Evolutionary conservation across 495 filamentous ascomycete species (phyloP), one percentile per base, ranked within the genome.

Genomic region (Tricharina praecox): DNA sequence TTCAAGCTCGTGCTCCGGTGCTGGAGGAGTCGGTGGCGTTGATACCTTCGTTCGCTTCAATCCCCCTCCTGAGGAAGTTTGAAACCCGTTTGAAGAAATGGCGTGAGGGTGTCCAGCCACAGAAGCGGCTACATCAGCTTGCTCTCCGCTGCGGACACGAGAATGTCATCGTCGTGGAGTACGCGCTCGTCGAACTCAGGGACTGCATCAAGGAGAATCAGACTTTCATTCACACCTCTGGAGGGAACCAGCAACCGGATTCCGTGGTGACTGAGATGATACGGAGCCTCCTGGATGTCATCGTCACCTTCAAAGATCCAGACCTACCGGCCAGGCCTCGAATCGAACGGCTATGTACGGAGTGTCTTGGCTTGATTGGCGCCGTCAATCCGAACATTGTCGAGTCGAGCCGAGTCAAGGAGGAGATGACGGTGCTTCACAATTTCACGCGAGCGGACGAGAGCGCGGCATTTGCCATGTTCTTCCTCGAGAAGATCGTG

Each of bases 371-470:
- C 8, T 69, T 90, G 32, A 76, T 96, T 38, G 90, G 90, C 16
- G 93, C 85, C 54, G 65, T 96, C 19, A 90, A 96, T 64, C 79
- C 90, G 10, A 93, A 93, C 57, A 73, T 81, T 44, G 73, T 95
- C 13, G 90, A 99, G 52, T 73, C 77, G 2, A 68, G 78, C 26
- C 75, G 84, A 35, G 78, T 81, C 49, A 79, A 82, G 52, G 76
- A 68, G 41, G 78, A 84, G 30, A 82, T 93, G 47, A 72, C 96
- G 15, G 76, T 94, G 26, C 63, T 83, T 24, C 56, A 60, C 10
- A 79, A 79, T 25, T 95, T 99, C 55, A 72, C 77, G 28, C 68
- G 77, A 35, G 73, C 79, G 23, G 72, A 73, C 24, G 87, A 99
- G 53, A 85, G 80, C 0, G 75, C 82, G 20, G 79, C 90, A 50